Percentiles rank a stretch among this genome's conserved stretches.
These are phyloP conservation scores for Amanita brunnescens DNA, from an alignment of 768 basidiomycete species.

Conservation along the genomic window DNA sequence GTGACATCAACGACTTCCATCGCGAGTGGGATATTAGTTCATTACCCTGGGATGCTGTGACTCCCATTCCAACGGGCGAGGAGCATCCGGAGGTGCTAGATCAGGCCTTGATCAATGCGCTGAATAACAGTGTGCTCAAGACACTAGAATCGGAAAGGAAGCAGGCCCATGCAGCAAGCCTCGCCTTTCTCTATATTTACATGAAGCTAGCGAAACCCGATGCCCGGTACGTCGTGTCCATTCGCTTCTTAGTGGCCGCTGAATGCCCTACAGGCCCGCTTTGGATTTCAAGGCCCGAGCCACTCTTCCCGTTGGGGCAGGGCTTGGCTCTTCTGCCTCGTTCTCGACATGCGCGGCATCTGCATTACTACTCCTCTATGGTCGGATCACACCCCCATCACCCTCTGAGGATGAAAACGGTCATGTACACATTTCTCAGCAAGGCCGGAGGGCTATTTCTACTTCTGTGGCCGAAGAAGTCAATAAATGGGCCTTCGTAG, in stretches of 20 bases:
- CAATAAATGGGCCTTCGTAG: constrained; percentile 89
- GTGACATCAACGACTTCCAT: constrained; percentile 71
- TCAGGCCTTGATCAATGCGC: constrained; percentile 60
- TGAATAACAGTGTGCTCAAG: constrained; percentile 39
- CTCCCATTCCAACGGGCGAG: constrained; percentile 39
- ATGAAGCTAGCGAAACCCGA: constrained; percentile 59
- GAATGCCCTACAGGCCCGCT: constrained; percentile 42
- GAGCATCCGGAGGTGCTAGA: constrained; percentile 64
- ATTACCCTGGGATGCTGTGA: constrained; percentile 74
- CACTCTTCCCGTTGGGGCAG: constrained; percentile 89
- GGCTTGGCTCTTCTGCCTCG: constrained; percentile 94
- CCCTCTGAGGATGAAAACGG: constrained; percentile 35
- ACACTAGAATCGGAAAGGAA: constrained; percentile 27
- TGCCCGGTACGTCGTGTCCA: constrained; percentile 40
- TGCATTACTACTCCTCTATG: constrained; percentile 67
- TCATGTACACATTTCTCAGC: constrained; percentile 55
- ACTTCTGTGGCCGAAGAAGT: constrained; percentile 63
- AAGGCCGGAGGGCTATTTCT: constrained; percentile 59
- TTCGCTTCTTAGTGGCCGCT: constrained; percentile 10
- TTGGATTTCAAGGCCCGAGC: constrained; percentile 80
- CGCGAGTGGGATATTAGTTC: constrained; percentile 72
- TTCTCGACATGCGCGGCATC: constrained; percentile 86
- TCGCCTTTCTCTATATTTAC: constrained; percentile 92
- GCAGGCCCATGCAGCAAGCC: constrained; percentile 31
- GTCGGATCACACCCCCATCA: constrained; percentile 48